Conservation (phyloP, 306 rosid genomes). For the Rubus idaeus region DNA sequence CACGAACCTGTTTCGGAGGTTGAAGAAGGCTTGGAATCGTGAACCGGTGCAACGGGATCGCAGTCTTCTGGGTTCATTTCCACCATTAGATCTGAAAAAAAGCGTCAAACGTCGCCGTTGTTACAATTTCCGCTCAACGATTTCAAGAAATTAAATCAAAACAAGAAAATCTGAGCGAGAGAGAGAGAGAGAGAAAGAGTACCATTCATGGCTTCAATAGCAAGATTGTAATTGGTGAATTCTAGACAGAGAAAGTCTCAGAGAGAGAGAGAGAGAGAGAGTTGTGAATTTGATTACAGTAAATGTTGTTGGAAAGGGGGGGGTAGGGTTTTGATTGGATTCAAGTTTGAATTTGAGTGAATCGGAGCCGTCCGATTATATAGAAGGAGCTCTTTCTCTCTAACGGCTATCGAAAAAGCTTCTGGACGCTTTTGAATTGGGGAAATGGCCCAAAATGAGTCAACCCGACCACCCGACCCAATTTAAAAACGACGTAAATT, state of each 20-base stretch:
- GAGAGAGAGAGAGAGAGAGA: constrained; percentile 20
- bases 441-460: neutral
- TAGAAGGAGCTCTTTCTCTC: constrained; percentile 10
- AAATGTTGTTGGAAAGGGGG: neutral
- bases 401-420: constrained; percentile 52
- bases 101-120: neutral
- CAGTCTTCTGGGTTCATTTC: constrained; percentile 38
- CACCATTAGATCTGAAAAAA: constrained; percentile 45
- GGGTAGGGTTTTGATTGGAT: constrained; percentile 22
- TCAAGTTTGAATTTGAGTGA: constrained; percentile 50
- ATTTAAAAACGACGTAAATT: neutral
- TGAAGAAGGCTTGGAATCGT: constrained; percentile 38
- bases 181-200: constrained; percentile 10
- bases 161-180: constrained; percentile 10
- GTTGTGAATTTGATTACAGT: constrained; percentile 2
- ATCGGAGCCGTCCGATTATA: constrained; percentile 24
- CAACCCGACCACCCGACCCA: neutral
- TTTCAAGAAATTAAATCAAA: neutral
- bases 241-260: constrained; percentile 8
- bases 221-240: neutral
- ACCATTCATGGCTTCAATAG: constrained; percentile 53
- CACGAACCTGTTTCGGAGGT: constrained; percentile 43
- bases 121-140: neutral
- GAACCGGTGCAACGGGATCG: constrained; percentile 28
- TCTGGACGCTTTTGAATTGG: neutral